These are phyloP conservation scores for Stagonosporopsis tanaceti DNA, from an alignment of 2,329 filamentous ascomycete genomes.

Conservation along the genomic window DNA sequence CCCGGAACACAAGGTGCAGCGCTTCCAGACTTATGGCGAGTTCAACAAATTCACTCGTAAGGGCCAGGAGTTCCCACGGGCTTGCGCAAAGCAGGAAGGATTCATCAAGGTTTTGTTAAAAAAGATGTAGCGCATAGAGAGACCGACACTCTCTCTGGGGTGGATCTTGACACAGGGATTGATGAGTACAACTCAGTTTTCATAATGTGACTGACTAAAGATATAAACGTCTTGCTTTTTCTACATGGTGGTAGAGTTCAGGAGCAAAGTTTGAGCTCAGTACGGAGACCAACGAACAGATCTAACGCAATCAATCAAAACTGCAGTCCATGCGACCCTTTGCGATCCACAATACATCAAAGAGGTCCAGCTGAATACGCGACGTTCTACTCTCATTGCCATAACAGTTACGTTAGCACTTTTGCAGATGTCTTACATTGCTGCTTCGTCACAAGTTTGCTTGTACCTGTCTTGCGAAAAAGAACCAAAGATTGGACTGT, in stretches of 20 bases:
- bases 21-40: conserved; percentile 24
- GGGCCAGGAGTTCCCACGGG: conserved; percentile 27
- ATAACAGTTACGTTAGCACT: background rate
- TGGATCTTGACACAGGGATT: background rate
- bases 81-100: conserved; percentile 33
- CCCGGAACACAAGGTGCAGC: conserved; percentile 18
- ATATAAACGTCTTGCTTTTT: background rate
- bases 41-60: conserved; percentile 26
- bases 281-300: background rate
- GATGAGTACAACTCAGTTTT: background rate
- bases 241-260: conserved; percentile 4
- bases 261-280: background rate
- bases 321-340: background rate
- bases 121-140: conserved; percentile 1
- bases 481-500: background rate
- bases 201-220: background rate
- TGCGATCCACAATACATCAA: background rate
- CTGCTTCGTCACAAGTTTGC: background rate
- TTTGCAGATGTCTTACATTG: background rate
- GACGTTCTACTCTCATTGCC: too few relatives aligned
- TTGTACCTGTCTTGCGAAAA: background rate
- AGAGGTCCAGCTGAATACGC: too few relatives aligned
- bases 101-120: conserved; percentile 31
- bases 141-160: background rate
- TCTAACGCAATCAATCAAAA: background rate